These are phyloP conservation scores for Alloascoidea hylecoeti DNA, from an alignment of 805 yeast genomes.

Conservation along the genomic window DNA sequence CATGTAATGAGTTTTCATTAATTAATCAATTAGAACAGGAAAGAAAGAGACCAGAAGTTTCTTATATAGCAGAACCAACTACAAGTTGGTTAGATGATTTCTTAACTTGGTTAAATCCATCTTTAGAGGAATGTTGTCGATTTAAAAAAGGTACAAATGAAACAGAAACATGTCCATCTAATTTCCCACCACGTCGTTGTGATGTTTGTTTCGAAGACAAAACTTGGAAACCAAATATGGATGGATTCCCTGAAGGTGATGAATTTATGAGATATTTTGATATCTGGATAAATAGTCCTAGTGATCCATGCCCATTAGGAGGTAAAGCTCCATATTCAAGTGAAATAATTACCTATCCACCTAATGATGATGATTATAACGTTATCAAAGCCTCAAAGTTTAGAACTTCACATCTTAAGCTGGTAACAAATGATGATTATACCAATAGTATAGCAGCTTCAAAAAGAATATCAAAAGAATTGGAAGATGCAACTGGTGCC, in stretches of 20 bases:
- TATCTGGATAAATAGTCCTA: slow-evolving; percentile 73
- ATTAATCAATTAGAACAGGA: slow-evolving; percentile 80
- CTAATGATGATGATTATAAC: no score
- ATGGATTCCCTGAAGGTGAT: slow-evolving; percentile 66
- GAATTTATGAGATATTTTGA: slow-evolving; percentile 60
- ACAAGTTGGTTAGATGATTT: slow-evolving; percentile 93
- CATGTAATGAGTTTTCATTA: slow-evolving; percentile 68
- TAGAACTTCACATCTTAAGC: slow-evolving; percentile 66
- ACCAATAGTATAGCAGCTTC: slow-evolving; percentile 69
- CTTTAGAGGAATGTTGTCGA: slow-evolving; percentile 75
- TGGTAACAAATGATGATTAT: slow-evolving; percentile 73
- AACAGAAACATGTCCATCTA: slow-evolving; percentile 50
- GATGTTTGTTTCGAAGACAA: slow-evolving; percentile 54
- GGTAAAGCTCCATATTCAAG: slow-evolving; percentile 85
- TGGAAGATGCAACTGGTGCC: slow-evolving; percentile 21
- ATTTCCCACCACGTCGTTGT: slow-evolving; percentile 57
- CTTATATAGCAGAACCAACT: slow-evolving; percentile 68
- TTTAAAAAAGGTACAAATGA: slow-evolving; percentile 33
- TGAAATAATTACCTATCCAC: slow-evolving; percentile 29
- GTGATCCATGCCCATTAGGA: slow-evolving; percentile 89
- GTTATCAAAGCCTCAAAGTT: slow-evolving; percentile 47
- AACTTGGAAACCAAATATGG: slow-evolving; percentile 60
- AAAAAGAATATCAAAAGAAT: slow-evolving; percentile 44
- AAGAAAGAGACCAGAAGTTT: slow-evolving; percentile 43
- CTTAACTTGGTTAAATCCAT: slow-evolving; percentile 76